phyloP scores from a whole-genome alignment of 2,329 filamentous ascomycete species.

The Fusarium sp. region DNA sequence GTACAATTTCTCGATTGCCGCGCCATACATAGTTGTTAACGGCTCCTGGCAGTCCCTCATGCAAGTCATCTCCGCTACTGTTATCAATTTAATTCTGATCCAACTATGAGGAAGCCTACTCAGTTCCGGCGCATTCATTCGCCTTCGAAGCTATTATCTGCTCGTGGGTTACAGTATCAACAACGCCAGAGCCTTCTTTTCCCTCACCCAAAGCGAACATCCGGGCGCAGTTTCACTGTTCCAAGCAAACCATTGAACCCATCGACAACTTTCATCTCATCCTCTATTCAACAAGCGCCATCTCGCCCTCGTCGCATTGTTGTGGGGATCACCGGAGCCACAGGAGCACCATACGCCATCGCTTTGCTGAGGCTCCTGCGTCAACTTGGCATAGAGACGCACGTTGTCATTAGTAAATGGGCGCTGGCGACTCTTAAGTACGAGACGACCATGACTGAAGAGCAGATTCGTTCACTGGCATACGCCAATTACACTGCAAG shows the following conservation, averaged over 20 bases:
- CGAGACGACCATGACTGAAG: slow-evolving; percentile 54
- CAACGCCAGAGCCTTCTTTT: not conserved
- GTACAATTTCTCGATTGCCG: not conserved
- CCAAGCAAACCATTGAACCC: not conserved
- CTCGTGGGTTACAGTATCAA: not conserved
- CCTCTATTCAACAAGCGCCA: not conserved
- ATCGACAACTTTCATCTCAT: not conserved
- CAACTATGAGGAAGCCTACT: not conserved
- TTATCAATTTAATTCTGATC: too few relatives aligned
- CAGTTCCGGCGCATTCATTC: not conserved
- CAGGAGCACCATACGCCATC: slow-evolving; percentile 57
- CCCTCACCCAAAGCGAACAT: not conserved
- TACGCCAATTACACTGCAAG: slow-evolving; percentile 51
- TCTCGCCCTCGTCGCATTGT: slow-evolving; percentile 48
- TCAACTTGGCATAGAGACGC: slow-evolving; percentile 57
- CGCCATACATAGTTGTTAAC: not conserved
- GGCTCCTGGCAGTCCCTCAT: not conserved
- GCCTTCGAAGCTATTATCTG: not conserved
- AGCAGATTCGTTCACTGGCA: slow-evolving; percentile 52
- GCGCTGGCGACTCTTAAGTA: slow-evolving; percentile 59
- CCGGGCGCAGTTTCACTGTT: not conserved
- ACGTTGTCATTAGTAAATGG: slow-evolving; percentile 61
- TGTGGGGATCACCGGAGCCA: slow-evolving; percentile 62
- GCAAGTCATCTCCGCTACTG: too few relatives aligned
- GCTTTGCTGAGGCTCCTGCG: slow-evolving; percentile 53